Conservation (phyloP, 2,329 filamentous ascomycete genomes). For the Calonectria ilicicola region DNA sequence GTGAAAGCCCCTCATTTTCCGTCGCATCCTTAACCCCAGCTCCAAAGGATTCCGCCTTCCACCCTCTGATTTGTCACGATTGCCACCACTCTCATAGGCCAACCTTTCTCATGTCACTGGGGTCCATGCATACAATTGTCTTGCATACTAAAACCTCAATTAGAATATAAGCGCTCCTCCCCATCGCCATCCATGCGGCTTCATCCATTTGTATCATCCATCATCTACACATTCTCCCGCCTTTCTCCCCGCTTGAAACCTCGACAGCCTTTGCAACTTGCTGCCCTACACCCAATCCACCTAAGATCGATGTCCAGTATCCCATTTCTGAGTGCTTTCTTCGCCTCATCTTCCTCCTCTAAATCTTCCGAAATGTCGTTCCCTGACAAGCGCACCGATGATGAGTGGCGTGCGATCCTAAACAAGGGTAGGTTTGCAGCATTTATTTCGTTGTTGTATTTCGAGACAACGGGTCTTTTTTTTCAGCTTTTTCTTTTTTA, state of each 20-base stretch:
- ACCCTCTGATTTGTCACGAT: conserved; percentile 38
- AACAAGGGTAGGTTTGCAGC: conserved; percentile 59
- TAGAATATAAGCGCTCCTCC: background rate
- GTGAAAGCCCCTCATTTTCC: conserved; percentile 20
- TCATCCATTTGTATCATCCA: conserved; percentile 58
- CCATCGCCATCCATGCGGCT: conserved; percentile 59
- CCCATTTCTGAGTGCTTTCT: conserved; percentile 82
- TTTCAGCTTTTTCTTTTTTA: background rate
- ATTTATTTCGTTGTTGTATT: background rate
- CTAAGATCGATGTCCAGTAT: conserved; percentile 78
- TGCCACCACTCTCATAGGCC: conserved; percentile 25
- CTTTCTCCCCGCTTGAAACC: conserved; percentile 54
- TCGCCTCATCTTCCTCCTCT: conserved; percentile 72
- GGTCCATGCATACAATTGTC: background rate
- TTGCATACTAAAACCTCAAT: background rate
- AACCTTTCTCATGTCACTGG: background rate
- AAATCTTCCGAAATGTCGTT: conserved; percentile 74
- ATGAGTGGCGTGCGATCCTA: conserved; percentile 91
- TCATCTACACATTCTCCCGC: conserved; percentile 62
- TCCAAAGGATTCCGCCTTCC: background rate
- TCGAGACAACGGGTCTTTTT: background rate
- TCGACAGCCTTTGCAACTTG: conserved; percentile 40
- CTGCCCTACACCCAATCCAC: conserved; percentile 42
- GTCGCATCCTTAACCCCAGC: background rate
- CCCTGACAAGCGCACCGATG: conserved; percentile 82